Evolutionary conservation across 202 grass and related monocot species (phyloP), one percentile per base, ranked within the genome.

Genomic region (Eragrostis tef): DNA sequence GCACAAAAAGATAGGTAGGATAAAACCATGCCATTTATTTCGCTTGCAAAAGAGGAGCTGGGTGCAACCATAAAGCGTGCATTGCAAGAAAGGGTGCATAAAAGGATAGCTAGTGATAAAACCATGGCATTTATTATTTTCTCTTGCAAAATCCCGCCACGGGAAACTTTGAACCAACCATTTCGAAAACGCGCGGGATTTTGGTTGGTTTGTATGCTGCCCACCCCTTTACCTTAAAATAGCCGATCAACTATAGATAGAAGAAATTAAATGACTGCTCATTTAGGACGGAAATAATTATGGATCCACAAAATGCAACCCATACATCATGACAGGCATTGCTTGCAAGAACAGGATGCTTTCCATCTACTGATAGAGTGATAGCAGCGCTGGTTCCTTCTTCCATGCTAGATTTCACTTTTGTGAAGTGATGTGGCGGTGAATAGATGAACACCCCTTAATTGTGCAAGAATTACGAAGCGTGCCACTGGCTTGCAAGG

Each of bases 401-500:
- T 66, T n/a, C 8, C 63, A 5, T 9, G 31, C 31, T 39, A 39
- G 34, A 39, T 42, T 66, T 42, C 15, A 71, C 6, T 5, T 64
- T 52, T 52, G 13, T 12, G 25, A 58, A 9, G 21, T 13, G 17
- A 7, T 1, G 4, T 42, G 79, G 22, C 46, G 19, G 70, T 85
- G 82, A 36, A 20, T 0, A 26, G 1, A 36, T 72, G 11, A 88
- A 0, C 4, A 54, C 21, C 44, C 74, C 19, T 76, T 17, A 88
- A 90, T 90, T 90, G 4, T 22, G 15, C 1, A 10, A 25, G 12
- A 90, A 90, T 58, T 65, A 81, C 74, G 7, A 19, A 10, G 0
- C 17, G 1, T 90, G 70, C 85, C 91, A 86, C 77, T 70, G 83
- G 41, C 75, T 81, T 70, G 82, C 85, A 12, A 5, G 60, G 63